Base-by-base conservation (phyloP, 2,329 filamentous ascomycete species). In the Mollisiaceae sp. region DNA sequence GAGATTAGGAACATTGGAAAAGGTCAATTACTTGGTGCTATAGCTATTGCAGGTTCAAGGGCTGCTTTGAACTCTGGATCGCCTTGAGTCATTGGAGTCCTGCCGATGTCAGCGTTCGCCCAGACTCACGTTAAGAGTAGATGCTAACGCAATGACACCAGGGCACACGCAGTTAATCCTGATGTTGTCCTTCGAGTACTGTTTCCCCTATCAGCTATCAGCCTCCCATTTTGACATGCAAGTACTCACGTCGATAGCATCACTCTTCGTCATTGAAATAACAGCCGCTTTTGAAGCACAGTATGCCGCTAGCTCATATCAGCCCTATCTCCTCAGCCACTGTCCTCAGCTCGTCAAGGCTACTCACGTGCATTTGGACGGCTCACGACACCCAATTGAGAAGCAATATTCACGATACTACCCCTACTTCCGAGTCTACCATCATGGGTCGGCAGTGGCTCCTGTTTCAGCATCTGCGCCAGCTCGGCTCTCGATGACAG, bases 81-180 rank as follows among this genome's bases (percentile, higher is more conserved):
- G 4, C 76, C 75, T 43, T 74, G 74, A 3, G 79, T 81, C 77
- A 82, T 79, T 9, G 79, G 79, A 0, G 80, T 82, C 4, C 64
- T 65, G 14, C n/a, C 75, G 77, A 41, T 47, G 20, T 56, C 5
- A 52, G 59, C 8, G 4, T 59, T 20, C 4, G 35, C 27, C 24
- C n/a, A 18, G 22, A 22, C 20, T 12, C 36, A 20, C 6, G 20
- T 6, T 36, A 52, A 14, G 43, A 27, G 8, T 32, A 32, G 11
- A 32, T 22, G 66, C 73, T 72, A 67, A 78, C 78, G 78, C 78
- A n/a, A 80, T 81, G 1, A 82, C 74, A 20, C 81, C 81, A 1
- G 80, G 81, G 63, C 80, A 82, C 15, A 83, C 78, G 60, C 78
- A 81, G 62, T 83, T 83, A 54, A 82, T 75, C 2, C 81, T 70